Conservation (phyloP, 352 stramenopile genomes). For the Pythium myriotylum region DNA sequence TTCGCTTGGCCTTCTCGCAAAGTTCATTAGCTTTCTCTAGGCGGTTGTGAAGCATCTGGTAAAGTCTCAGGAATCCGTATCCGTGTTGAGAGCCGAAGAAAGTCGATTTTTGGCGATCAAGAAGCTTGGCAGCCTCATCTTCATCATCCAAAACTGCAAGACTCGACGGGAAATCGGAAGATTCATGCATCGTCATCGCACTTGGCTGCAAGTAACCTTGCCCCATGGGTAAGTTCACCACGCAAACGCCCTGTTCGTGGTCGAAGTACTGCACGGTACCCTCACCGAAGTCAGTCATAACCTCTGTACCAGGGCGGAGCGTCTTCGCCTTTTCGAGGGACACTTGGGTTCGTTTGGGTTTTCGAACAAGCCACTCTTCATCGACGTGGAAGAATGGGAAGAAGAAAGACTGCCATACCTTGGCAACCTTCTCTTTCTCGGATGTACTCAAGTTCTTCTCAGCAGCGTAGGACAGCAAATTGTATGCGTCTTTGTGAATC, state of each 20-base stretch:
- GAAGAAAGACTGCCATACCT: constrained; percentile 85
- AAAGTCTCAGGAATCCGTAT: constrained; percentile 90
- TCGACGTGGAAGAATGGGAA: constrained; percentile 86
- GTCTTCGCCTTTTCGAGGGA: constrained; percentile 68
- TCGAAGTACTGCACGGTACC: constrained; percentile 83
- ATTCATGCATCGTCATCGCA: constrained; percentile 77
- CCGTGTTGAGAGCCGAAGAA: constrained; percentile 86
- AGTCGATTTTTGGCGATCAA: constrained; percentile 43
- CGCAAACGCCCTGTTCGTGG: constrained; percentile 55
- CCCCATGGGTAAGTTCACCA: constrained; percentile 65
- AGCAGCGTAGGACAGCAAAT: constrained; percentile 73
- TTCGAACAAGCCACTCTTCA: constrained; percentile 81
- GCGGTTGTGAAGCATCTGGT: constrained; percentile 87
- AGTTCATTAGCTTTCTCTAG: constrained; percentile 80
- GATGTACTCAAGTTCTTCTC: constrained; percentile 82
- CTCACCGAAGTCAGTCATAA: constrained; percentile 81
- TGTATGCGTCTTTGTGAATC: constrained; percentile 87
- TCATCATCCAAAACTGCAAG: constrained; percentile 68
- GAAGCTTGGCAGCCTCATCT: constrained; percentile 44
- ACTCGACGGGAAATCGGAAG: constrained; percentile 71
- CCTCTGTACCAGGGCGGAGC: constrained; percentile 66
- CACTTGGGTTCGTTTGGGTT: constrained; percentile 69
- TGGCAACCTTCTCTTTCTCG: constrained; percentile 86
- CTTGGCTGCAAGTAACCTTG: constrained; percentile 78
- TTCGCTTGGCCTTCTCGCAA: constrained; percentile 87